Base-by-base conservation (phyloP, 108 stramenopile species). In the Chaetoceros tenuissimus region DNA sequence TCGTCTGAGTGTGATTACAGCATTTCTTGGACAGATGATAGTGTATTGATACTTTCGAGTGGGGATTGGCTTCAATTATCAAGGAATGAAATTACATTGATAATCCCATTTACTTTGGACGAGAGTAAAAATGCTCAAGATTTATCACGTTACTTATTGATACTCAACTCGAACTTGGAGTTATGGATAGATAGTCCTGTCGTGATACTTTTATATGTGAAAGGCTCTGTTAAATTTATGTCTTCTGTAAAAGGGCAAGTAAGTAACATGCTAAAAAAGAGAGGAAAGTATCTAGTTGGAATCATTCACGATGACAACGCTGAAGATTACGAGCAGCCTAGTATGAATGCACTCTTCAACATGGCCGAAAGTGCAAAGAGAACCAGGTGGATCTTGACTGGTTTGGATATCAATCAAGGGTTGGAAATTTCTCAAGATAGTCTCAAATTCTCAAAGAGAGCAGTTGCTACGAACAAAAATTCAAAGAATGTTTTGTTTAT, bases 301-400 rank as follows among this genome's bases (percentile, higher is more conserved):
- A 75, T 69, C 7, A 59, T 89, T 13, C 62, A 77, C 24, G 64
- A 56, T 8, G 56, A 69, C 25, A 59, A 73, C 20, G 48, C 53
- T 5, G 25, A 54, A 1, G n/a, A n/a, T n/a, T n/a, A n/a, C n/a
- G 50, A 64, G 0, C 26, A 48, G 7, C 58, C 84, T 10, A 94
- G 86, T 57, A 79, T 84, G 3, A 94, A 90, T 55, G 78, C 82
- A 3, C 60, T 94, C 22, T 53, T 86, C 52, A 94, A 94, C 53
- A 94, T 94, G 92, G 92, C 88, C 2, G 63, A 68, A 2, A 78
- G 84, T 55, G 81, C 78, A 8, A 78, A 74, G 40, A 82, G 82
- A 30, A 94, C 92, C 8, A 53, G 92, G 60, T 94, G 84, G 83
- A 71, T 86, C 18, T 48, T 88, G 5, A 79, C 74, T 53, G 88